Evolutionary conservation across 192 early-diverging fungal genomes (phyloP).

Genomic region (Coemansia furcata): DNA sequence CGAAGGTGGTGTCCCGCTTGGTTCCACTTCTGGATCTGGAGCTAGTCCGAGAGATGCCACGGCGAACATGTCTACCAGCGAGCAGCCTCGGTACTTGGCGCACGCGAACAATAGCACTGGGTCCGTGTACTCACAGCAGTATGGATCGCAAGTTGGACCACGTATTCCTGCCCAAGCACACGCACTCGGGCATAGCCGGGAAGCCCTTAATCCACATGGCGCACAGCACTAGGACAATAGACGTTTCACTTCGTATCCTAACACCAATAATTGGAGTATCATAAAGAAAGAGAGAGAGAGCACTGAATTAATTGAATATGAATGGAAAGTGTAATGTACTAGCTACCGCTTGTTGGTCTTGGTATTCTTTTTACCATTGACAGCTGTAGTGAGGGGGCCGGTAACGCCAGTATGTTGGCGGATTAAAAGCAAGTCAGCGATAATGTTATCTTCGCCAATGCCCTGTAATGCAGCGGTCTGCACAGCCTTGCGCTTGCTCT

Average conservation of each 20-base stretch:
- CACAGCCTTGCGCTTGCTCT: slow-evolving; percentile 48
- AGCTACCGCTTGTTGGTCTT: slow-evolving; percentile 40
- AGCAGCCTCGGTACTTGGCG: background rate
- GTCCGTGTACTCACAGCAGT: slow-evolving; percentile 23
- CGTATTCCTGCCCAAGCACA: slow-evolving; percentile 7
- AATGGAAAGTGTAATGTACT: background rate
- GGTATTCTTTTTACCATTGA: slow-evolving; percentile 39
- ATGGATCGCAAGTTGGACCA: slow-evolving; percentile 8
- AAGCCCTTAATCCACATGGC: slow-evolving; percentile 8
- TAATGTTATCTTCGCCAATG: slow-evolving; percentile 42
- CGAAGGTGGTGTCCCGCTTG: background rate
- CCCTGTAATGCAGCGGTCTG: slow-evolving; percentile 34
- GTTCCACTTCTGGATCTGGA: background rate
- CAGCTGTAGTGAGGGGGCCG: slow-evolving; percentile 23
- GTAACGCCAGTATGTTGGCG: slow-evolving; percentile 48
- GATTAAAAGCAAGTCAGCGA: slow-evolving; percentile 38
- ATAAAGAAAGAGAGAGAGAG: background rate
- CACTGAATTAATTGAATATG: background rate
- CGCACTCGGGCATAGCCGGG: slow-evolving; percentile 15
- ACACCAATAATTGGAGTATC: no score
- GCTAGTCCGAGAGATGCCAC: background rate
- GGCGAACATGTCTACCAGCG: background rate
- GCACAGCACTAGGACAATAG: background rate
- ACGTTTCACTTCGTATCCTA: background rate
- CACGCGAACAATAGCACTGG: background rate